Evolutionary conservation across 2,329 filamentous ascomycete species (phyloP).

Genomic region (Xylariales sp.): DNA sequence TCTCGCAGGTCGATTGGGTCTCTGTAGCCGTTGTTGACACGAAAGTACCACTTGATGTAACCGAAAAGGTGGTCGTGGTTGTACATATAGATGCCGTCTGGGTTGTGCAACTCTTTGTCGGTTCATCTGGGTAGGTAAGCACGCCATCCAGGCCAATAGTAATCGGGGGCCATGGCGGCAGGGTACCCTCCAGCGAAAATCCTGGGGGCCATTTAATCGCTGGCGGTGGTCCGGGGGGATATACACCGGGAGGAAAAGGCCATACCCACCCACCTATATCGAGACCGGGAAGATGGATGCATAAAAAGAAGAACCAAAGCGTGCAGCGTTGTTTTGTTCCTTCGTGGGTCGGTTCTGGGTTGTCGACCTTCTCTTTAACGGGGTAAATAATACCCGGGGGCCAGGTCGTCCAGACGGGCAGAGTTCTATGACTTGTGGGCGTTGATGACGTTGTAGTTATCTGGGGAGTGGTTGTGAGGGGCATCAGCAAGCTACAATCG

Average conservation of each 20-base stretch:
- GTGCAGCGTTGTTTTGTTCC: constrained; percentile 11
- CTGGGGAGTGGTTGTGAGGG: not conserved
- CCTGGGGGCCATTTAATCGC: constrained; percentile 11
- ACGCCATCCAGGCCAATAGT: constrained; percentile 3
- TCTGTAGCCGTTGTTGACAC: not conserved
- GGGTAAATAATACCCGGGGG: constrained; percentile 21
- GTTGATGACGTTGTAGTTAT: not conserved
- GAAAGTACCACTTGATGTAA: constrained; percentile 1
- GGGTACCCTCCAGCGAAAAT: constrained; percentile 9
- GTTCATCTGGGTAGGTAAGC: constrained; percentile 12
- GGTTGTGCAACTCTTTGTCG: constrained; percentile 2
- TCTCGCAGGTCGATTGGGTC: not conserved
- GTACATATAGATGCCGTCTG: constrained; percentile 8
- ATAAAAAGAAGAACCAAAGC: constrained; percentile 27
- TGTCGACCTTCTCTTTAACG: not conserved
- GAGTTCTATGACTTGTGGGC: not conserved
- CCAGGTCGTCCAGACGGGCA: constrained; percentile 28
- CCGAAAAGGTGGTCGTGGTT: constrained; percentile 1
- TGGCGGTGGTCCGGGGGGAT: constrained; percentile 8
- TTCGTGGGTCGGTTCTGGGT: constrained; percentile 20
- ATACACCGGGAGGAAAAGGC: constrained; percentile 9
- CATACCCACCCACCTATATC: constrained; percentile 11
- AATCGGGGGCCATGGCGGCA: constrained; percentile 18
- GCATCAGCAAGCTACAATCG: constrained; percentile 15
- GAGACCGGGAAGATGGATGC: not conserved